Evolutionary conservation across 306 rosid species (phyloP), one percentile per base, ranked within the genome.

Genomic region (Pueraria montana): DNA sequence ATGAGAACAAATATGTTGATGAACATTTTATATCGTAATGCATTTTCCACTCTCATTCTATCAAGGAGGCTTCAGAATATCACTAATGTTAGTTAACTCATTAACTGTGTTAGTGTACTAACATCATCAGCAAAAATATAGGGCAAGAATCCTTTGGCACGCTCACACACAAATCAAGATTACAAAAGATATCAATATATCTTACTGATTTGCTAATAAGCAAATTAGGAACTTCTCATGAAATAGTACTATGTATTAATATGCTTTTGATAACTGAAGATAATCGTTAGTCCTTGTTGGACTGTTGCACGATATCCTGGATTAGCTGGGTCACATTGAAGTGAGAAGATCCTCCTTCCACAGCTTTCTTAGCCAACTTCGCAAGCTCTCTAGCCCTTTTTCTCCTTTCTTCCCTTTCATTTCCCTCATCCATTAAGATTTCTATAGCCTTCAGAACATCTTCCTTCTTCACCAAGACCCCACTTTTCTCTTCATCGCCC

Each of bases 281-380:
- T 16, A 9, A 36, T 36, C 2, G 8, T 67, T 42, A 68, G 17
- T 36, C 4, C 18, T 70, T 27, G 58, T 73, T 79, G 76, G 85
- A 66, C 4, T 65, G 78, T 30, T 85, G 80, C 74, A 12, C 56
- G 68, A 90, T 83, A 38, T 93, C 90, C 71, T 87, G 87, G 75
- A 93, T 89, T 7, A 93, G 65, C 9, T 36, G 26, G 0, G 27
- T 76, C 16, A 90, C 79, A 21, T 88, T 84, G 0, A 30, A 48
- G 6, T 88, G 80, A 69, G 98, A 93, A 50, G 98, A 90, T 1
- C 96, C 96, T 1, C 89, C 98, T 81, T 82, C 89, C 0, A 83
- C 87, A 24, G 92, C 90, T 46, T 40, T 65, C 59, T 82, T 81
- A 18, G 90, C 94, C 87, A 82, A 81, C 48, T 85, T 76, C 0